Evolutionary conservation across 768 basidiomycete genomes (phyloP).

Genomic region (Boletus eberwhitei): DNA sequence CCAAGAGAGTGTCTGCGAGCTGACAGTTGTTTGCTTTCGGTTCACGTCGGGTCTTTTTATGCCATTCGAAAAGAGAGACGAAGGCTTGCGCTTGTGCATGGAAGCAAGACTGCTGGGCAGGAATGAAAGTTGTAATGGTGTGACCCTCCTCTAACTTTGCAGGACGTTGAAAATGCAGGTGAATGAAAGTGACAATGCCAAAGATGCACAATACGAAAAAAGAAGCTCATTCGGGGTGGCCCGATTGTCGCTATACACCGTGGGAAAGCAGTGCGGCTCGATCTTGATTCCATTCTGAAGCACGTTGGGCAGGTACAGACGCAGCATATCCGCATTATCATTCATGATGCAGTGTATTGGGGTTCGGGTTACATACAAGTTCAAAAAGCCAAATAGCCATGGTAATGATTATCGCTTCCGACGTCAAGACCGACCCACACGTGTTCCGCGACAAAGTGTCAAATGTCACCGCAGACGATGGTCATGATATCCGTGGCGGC

Average conservation of each 20-base stretch:
- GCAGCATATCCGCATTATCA: conserved; percentile 9
- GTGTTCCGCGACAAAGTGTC: conserved; percentile 8
- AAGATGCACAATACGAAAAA: background rate
- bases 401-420: conserved; percentile 23
- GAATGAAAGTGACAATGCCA: background rate
- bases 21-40: background rate
- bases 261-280: conserved; percentile 18
- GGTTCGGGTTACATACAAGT: conserved; percentile 18
- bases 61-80: conserved; percentile 9
- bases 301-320: conserved; percentile 23
- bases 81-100: conserved; percentile 16
- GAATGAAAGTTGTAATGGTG: background rate
- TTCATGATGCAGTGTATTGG: conserved; percentile 5
- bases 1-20: conserved; percentile 44
- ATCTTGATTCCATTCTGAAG: conserved; percentile 26
- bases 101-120: background rate
- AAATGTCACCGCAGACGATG: background rate
- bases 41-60: background rate
- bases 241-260: background rate
- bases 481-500: background rate
- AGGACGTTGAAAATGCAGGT: conserved; percentile 4
- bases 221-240: background rate
- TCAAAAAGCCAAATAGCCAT: conserved; percentile 8
- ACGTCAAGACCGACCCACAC: conserved; percentile 11
- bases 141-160: background rate